Base-by-base conservation (phyloP, 1,284 basidiomycete genomes). In the Papiliotrema terrestris region DNA sequence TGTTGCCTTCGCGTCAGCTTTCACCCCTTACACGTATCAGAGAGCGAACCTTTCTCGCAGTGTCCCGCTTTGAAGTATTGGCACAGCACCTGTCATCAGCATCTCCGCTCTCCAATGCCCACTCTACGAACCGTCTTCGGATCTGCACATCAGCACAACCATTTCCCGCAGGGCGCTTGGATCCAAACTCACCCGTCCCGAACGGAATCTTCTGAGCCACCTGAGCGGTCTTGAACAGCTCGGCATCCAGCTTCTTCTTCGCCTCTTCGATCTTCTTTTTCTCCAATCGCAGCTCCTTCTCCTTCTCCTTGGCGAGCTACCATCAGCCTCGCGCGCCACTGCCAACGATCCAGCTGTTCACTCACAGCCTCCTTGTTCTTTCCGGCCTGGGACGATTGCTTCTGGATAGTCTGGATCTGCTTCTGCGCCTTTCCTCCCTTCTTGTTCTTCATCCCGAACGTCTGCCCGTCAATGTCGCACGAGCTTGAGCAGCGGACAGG, bases 401-500 rank as follows among this genome's bases (percentile, higher is more conserved):
- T 83, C 77, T 94, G 85, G 51, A 97, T 86, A 48, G 81, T 79
- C 46, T 84, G 83, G 22, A 96, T 86, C 61, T 89, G 83, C 71
- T 88, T 86, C 80, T 98, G 89, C 26, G 92, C 94, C 78, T 89
- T 97, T 63, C 88, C 80, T 14, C 90, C 93, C 81, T 93, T 93
- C 89, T 95, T 94, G 79, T 94, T 95, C 83, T 94, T 93, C 85
- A 94, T 82, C 56, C 91, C 91, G 75, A 95, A 95, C 59, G 87
- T 91, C 88, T 90, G 54, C 3, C 17, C 13, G 17, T 38, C 29
- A 45, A 45, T 38, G 29, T 32, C 29, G 29, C 29, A 32, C 29
- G 29, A 32, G 5, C 29, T n/a, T 56, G 46, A 39, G 35, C 13
- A 15, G 22, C 36, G 36, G 25, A 26, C 15, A 25, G 19, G 13